Conservation (phyloP, 257 asterid species). For the Penstemon eatonii region DNA sequence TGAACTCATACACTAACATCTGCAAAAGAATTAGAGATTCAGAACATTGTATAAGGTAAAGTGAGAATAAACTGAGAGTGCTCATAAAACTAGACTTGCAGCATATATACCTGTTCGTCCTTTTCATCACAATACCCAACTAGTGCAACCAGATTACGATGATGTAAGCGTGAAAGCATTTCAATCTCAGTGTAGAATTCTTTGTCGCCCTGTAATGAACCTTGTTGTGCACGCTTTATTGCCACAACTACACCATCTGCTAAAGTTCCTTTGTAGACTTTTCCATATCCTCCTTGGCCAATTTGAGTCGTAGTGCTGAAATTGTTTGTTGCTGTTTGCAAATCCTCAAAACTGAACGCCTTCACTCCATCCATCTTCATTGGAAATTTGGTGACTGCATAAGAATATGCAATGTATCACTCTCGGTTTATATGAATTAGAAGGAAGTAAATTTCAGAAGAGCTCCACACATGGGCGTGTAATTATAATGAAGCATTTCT, state of each 20-base stretch:
- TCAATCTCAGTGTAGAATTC: slow-evolving; percentile 69
- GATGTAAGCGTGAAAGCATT: slow-evolving; percentile 61
- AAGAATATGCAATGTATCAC: slow-evolving; percentile 21
- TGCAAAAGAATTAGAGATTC: slow-evolving; percentile 36
- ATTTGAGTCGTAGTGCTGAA: slow-evolving; percentile 44
- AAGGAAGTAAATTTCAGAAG: background rate
- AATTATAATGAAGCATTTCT: background rate
- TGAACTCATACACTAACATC: slow-evolving; percentile 86
- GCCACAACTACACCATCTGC: slow-evolving; percentile 49
- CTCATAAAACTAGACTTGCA: background rate
- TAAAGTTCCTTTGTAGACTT: slow-evolving; percentile 53
- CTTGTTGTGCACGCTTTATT: slow-evolving; percentile 58
- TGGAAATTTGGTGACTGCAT: slow-evolving; percentile 37
- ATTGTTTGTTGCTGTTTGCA: slow-evolving; percentile 39
- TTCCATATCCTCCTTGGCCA: slow-evolving; percentile 72
- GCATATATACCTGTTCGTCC: slow-evolving; percentile 64
- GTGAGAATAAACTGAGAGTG: slow-evolving; percentile 4
- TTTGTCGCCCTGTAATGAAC: slow-evolving; percentile 57
- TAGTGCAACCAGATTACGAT: slow-evolving; percentile 57
- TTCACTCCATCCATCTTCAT: slow-evolving; percentile 60
- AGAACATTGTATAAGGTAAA: slow-evolving; percentile 11
- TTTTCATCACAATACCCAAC: slow-evolving; percentile 77
- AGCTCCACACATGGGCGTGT: background rate
- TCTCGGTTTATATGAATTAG: background rate
- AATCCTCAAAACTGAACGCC: slow-evolving; percentile 45